Conservation (phyloP, 306 rosid species). For the Boehmeria nivea region DNA sequence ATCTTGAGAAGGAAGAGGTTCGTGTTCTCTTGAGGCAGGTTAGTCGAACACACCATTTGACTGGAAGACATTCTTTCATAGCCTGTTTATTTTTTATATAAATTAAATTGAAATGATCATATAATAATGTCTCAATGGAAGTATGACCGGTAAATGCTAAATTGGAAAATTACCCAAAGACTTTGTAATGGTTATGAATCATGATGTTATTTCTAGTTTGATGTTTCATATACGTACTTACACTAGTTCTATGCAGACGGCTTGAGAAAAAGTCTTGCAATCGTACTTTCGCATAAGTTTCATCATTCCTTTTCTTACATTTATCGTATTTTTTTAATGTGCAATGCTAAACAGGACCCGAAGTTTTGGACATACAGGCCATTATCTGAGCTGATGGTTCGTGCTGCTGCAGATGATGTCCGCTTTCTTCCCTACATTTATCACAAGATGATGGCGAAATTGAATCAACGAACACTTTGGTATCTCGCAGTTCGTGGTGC, state of each 20-base stretch:
- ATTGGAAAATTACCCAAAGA: too few species aligned
- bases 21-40: slow-evolving; percentile 94
- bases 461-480: slow-evolving; percentile 72
- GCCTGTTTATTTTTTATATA: too few species aligned
- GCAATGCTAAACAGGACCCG: slow-evolving; percentile 57
- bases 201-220: too few species aligned
- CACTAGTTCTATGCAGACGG: not conserved
- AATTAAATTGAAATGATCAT: too few species aligned
- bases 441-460: slow-evolving; percentile 79
- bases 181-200: too few species aligned
- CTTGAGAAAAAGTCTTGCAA: not conserved
- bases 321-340: not conserved
- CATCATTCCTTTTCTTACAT: not conserved
- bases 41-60: slow-evolving; percentile 27
- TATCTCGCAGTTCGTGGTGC: slow-evolving; percentile 92
- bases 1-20: slow-evolving; percentile 96
- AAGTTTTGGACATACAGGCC: slow-evolving; percentile 90
- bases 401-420: slow-evolving; percentile 93
- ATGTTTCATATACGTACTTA: too few species aligned
- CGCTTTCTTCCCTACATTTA: slow-evolving; percentile 90
- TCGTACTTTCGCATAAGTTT: not conserved
- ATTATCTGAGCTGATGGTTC: slow-evolving; percentile 87
- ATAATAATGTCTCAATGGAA: too few species aligned
- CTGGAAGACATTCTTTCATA: not conserved
- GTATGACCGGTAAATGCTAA: too few species aligned